Conservation (phyloP, 2,329 filamentous ascomycete genomes). For the Pestalotiopsis sp. region DNA sequence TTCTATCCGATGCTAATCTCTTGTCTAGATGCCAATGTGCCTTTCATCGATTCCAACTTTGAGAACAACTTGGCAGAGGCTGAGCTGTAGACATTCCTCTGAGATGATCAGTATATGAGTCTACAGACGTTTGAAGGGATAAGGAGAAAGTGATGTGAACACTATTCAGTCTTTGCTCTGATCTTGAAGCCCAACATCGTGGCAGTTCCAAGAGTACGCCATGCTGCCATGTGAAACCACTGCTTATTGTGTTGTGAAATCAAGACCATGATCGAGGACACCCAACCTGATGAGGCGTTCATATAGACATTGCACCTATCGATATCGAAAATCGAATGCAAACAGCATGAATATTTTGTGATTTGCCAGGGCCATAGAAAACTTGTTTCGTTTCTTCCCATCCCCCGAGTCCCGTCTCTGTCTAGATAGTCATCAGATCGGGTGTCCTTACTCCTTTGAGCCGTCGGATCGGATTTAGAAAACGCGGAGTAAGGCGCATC, state of each 20-base stretch:
- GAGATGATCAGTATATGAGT: background rate
- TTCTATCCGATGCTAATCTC: background rate
- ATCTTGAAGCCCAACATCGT: too few species aligned
- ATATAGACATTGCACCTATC: too few species aligned
- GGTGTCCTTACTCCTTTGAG: background rate
- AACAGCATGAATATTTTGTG: background rate
- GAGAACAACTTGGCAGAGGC: slow-evolving; percentile 13
- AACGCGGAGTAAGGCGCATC: background rate
- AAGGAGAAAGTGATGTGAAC: background rate
- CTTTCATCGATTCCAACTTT: slow-evolving; percentile 12
- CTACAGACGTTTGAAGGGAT: background rate
- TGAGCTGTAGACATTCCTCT: background rate
- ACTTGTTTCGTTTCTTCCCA: background rate
- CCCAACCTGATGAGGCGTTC: too few species aligned
- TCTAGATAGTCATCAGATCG: background rate
- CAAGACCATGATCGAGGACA: too few species aligned
- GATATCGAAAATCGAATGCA: too few species aligned
- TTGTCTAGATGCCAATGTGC: slow-evolving; percentile 8
- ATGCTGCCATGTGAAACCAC: too few species aligned
- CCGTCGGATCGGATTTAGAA: slow-evolving; percentile 1
- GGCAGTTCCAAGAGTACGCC: too few species aligned
- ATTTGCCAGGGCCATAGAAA: background rate
- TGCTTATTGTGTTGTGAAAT: too few species aligned
- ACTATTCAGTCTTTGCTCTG: background rate
- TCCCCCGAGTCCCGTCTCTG: background rate